Evolutionary conservation across 2,329 filamentous ascomycete species (phyloP).

Genomic region (Paraconiothyrium sp.): DNA sequence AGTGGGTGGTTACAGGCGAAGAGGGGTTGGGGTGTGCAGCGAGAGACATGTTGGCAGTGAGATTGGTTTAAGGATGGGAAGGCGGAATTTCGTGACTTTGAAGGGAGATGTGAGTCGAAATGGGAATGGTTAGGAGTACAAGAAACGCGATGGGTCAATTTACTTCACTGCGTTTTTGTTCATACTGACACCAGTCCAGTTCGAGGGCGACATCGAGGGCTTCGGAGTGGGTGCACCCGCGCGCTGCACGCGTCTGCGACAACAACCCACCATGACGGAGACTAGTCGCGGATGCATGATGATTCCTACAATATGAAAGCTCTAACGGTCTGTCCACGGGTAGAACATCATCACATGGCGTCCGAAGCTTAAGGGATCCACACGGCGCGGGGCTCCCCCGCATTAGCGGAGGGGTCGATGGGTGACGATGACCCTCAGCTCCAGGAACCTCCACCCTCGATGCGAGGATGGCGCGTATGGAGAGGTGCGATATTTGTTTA

Average conservation of each 20-base stretch:
- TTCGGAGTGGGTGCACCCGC: constrained; percentile 16
- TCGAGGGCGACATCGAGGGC: background rate
- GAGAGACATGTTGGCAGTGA: constrained; percentile 33
- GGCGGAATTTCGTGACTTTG: background rate
- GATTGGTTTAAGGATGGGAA: background rate
- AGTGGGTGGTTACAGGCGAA: constrained; percentile 18
- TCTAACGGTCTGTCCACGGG: no score
- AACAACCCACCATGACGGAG: background rate
- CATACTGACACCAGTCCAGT: background rate
- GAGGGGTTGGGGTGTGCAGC: constrained; percentile 20
- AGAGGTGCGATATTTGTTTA: constrained; percentile 3
- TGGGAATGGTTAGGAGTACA: background rate
- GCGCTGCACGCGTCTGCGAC: background rate
- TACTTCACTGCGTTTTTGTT: background rate
- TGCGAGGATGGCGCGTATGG: background rate
- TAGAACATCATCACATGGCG: constrained; percentile 4
- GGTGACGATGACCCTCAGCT: constrained; percentile 9
- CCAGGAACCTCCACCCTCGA: constrained; percentile 4
- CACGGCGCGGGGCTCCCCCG: constrained; percentile 10
- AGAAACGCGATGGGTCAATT: background rate
- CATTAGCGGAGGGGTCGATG: constrained; percentile 14
- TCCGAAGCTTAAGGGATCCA: background rate
- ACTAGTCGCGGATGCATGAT: background rate
- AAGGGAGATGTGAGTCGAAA: background rate
- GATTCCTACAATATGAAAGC: background rate